Evolutionary conservation across 148 eudicot genomes (phyloP), one percentile per base, ranked within the genome.

Genomic region (Limonium bicolor): DNA sequence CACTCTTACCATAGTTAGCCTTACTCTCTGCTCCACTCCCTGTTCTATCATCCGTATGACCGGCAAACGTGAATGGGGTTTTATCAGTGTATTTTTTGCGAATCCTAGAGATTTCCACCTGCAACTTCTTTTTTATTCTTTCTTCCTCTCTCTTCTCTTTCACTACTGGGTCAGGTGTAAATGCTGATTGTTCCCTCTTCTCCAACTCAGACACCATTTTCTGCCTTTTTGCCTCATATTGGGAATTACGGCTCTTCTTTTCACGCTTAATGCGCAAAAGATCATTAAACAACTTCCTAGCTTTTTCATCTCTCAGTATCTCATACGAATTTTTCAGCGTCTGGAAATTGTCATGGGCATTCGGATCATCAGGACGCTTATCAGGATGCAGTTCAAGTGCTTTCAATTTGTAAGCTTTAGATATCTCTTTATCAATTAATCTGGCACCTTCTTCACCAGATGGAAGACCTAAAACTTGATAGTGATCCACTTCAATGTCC

Each of bases 151-250:
- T 68, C 14, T 46, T 61, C n/a, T 61, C 62, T 48, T 52, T 69
- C 27, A 23, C 36, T 35, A 23, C 65, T 0, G 71, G 64, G 29
- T 70, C 77, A 18, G 38, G 40, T 19, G 55, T 46, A 27, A 53
- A 63, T 1, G 60, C 59, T 3, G 58, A 48, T 8, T 56, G 59
- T 32, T 82, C 94, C 35, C 94, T 68, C 59, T 64, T 66, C 48
- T 77, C 86, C 45, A 82, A 68, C 32, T 82, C 86, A 0, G 94
- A 74, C 52, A 74, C 66, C 86, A 77, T 74, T 18, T 72, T 69
- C 26, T 66, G 46, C 5, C 82, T 58, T 58, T 82, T 78, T 9
- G 70, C 64, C 48, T 69, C 78, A 6, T 58, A 65, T 7, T 70
- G 70, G n/a, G 56, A 49, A 19, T 54, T 65, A 2, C 72, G 67